Base-by-base conservation (phyloP, 1,284 basidiomycete genomes). In the Ustilago bromivora region DNA sequence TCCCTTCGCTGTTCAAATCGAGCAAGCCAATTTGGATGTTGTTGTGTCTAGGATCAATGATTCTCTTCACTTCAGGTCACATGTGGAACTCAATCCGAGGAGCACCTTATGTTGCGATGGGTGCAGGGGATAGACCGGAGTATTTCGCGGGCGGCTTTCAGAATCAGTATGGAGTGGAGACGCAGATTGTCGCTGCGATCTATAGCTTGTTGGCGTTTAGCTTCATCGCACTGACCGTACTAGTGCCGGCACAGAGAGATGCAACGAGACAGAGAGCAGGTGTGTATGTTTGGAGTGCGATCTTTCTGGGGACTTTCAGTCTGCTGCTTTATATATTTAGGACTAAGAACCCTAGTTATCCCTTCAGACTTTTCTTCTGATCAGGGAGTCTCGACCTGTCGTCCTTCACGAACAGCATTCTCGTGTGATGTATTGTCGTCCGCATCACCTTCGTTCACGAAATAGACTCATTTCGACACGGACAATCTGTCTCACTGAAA, bases 41-140 rank as follows among this genome's bases (percentile, higher is more conserved):
- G 15, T 55, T 81, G 28, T 69, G 62, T 40, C 56, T 86, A 23
- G 72, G 61, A 2, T 69, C 67, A 23, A 80, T 86, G 52, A 71
- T 82, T 56, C 41, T 89, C 13, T 83, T 82, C 69, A 83, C 73
- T 49, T 79, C 80, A 1, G 84, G 84, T 4, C 93, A 92, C 88
- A 99, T 99, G 97, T 99, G 97, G 89, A 94, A 94, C 80, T 92
- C 92, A 75, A 99, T 99, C 82, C 92, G 96, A 74, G 89, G 89
- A 56, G 90, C 91, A 65, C 95, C 95, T 2, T 94, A 91, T 82
- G 89, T 89, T 59, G 91, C 90, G 41, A 76, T 79, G 12, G 84
- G 81, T 4, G 79, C 76, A 0, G 79, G 85, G 35, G 88, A 91
- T 87, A 83, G 91, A 32, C 77, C 92, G 23, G 89, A 89, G 71